These are phyloP conservation scores for Oryza glaberrima DNA, from an alignment of 176 grass and related monocot species.

Conservation along the genomic window DNA sequence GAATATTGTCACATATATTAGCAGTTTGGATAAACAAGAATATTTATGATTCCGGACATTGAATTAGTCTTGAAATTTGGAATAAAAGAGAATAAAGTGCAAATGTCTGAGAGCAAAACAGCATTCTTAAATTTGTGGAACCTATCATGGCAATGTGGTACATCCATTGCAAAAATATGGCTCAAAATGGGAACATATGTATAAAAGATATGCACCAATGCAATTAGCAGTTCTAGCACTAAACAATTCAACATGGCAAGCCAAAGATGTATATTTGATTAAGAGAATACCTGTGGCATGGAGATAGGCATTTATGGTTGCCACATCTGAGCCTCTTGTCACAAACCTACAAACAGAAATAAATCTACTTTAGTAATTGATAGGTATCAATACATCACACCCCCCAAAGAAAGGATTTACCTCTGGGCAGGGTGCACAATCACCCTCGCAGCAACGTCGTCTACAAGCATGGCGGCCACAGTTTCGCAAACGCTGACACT, in stretches of 20 bases:
- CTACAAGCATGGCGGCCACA: slow-evolving; percentile 95
- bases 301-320: slow-evolving; percentile 95
- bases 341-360: slow-evolving; percentile 69
- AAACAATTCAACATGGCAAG: slow-evolving; percentile 7
- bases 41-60: not conserved
- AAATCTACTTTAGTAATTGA: slow-evolving; percentile 42
- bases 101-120: not conserved
- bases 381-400: slow-evolving; percentile 5
- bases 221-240: not conserved
- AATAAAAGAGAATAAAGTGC: slow-evolving; percentile 19
- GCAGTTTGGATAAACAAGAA: slow-evolving; percentile 9
- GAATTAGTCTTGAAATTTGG: not conserved
- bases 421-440: slow-evolving; percentile 85
- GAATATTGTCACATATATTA: slow-evolving; percentile 33
- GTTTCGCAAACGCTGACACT: slow-evolving; percentile 72
- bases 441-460: slow-evolving; percentile 83
- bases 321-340: slow-evolving; percentile 81
- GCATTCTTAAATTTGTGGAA: not conserved
- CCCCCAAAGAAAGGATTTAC: slow-evolving; percentile 33
- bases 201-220: not conserved
- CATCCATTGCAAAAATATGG: not conserved
- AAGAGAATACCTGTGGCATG: slow-evolving; percentile 82
- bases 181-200: not conserved
- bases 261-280: slow-evolving; percentile 11
- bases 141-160: not conserved